These are phyloP conservation scores for Wickerhamomyces hampshirensis DNA, from an alignment of 805 yeast genomes.

Conservation along the genomic window DNA sequence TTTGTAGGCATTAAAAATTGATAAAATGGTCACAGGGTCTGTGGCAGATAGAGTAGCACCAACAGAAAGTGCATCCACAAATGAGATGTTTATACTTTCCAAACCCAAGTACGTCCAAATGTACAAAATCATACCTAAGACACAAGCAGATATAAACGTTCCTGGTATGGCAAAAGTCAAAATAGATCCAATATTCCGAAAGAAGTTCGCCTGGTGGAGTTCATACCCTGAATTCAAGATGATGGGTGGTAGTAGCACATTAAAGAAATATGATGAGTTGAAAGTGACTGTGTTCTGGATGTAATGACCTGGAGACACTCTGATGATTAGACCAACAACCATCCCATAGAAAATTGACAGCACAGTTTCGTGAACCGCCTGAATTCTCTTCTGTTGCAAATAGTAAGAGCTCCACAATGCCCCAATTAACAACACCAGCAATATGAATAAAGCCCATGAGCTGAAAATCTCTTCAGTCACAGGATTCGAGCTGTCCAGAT, in stretches of 20 bases:
- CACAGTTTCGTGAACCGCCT: conserved; percentile 97
- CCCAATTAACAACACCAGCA: conserved; percentile 71
- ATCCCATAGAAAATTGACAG: conserved; percentile 93
- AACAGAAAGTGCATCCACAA: conserved; percentile 95
- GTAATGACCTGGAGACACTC: conserved; percentile 93
- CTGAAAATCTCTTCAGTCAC: conserved; percentile 92
- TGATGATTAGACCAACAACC: conserved; percentile 88
- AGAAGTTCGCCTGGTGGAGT: conserved; percentile 91
- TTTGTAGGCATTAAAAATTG: conserved; percentile 94
- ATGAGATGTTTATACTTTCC: conserved; percentile 82
- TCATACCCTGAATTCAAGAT: conserved; percentile 96
- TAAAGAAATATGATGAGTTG: conserved; percentile 91
- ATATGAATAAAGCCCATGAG: conserved; percentile 94
- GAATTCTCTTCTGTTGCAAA: conserved; percentile 83
- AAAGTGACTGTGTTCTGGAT: conserved; percentile 96
- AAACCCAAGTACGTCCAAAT: conserved; percentile 90
- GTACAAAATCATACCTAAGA: conserved; percentile 80
- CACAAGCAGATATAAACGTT: conserved; percentile 87
- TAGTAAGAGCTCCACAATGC: conserved; percentile 96
- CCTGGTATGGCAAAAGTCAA: conserved; percentile 96
- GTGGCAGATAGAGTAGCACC: conserved; percentile 98
- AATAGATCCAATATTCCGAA: conserved; percentile 85
- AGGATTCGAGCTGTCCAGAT: conserved; percentile 67
- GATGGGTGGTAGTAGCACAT: conserved; percentile 91
- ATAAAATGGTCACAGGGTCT: conserved; percentile 94